phyloP scores from a whole-genome alignment of 2,329 filamentous ascomycete genomes.

The Fusarium virguliforme region DNA sequence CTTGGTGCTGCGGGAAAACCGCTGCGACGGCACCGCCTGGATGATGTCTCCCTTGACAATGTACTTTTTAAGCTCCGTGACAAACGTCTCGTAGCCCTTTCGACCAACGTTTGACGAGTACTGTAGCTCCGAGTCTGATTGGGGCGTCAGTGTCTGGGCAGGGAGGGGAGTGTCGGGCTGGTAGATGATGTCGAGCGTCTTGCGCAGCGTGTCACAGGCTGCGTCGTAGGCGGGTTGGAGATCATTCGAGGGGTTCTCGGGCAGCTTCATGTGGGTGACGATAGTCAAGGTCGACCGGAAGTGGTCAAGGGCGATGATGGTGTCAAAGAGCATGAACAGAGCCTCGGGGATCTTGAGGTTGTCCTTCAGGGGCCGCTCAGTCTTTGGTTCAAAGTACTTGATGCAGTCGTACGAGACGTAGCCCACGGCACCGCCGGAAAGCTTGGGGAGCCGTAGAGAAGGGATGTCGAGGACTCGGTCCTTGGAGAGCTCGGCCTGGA shows the following conservation, averaged over 20 bases:
- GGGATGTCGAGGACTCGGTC: conserved; percentile 88
- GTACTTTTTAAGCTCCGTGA: conserved; percentile 88
- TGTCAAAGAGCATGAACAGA: conserved; percentile 97
- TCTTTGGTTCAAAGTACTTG: conserved; percentile 97
- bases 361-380: conserved; percentile 90
- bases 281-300: conserved; percentile 95
- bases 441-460: conserved; percentile 83
- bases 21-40: conserved; percentile 95
- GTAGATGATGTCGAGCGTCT: conserved; percentile 80
- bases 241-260: conserved; percentile 64
- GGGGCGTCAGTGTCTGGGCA: conserved; percentile 69
- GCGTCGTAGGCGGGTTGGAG: conserved; percentile 65
- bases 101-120: conserved; percentile 95
- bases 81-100: conserved; percentile 91
- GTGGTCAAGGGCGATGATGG: conserved; percentile 93
- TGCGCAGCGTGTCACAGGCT: conserved; percentile 73
- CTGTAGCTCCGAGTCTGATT: conserved; percentile 80
- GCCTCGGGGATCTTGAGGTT: conserved; percentile 91
- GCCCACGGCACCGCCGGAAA: conserved; percentile 94
- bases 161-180: conserved; percentile 84
- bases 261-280: conserved; percentile 89
- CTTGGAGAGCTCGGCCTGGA: conserved; percentile 85
- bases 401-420: conserved; percentile 99
- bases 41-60: conserved; percentile 96
- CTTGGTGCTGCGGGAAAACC: conserved; percentile 89